Base-by-base conservation (phyloP, 148 eudicot genomes). In the Rhododendron williamsianum region DNA sequence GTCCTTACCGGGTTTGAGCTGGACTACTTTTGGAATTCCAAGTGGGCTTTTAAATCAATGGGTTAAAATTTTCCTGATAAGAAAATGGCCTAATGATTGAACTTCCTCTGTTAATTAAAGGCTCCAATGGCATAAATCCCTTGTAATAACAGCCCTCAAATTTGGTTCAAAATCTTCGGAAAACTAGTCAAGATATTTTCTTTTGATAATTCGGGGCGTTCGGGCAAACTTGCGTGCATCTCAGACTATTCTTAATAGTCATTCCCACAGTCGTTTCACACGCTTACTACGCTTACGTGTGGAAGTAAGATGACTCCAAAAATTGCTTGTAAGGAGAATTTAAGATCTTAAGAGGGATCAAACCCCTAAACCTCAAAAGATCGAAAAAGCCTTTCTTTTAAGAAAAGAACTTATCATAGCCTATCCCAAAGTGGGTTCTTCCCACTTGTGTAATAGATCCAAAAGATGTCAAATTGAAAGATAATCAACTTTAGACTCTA, bases 1-100 rank as follows among this genome's bases (percentile, higher is more conserved):
- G 49, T 46, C 83, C 69, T 72, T 30, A 16, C 80, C 46, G 49
- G 60, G 82, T 38, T 80, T 52, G 38, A 52, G 82, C 67, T 71
- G 76, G 76, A 71, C 76, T 13, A 30, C 19, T 71, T 27, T 27
- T 33, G 38, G 76, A 30, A 30, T 30, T 15, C 30, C 76, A 12
- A 71, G 38, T 30, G 76, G 76, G 38, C 76, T 30, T 65, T 30
- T 71, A 71, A 71, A 71, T 71, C 76, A 30, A 69, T 4, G 19
- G 76, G 19, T 71, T 33, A 5, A 8, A 71, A 4, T 71, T 71
- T 71, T 4, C 8, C 19, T 71, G 6, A 27, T 58, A 58, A 4
- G 13, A 0, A 21, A 71, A 12, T 71, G 33, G 19, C 76, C 8
- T 33, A 33, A 11, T 71, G 19, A 71, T 33, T 71, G 38, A 71